Conservation (phyloP, 768 basidiomycete genomes). For the Mrakia hoshinonis region DNA sequence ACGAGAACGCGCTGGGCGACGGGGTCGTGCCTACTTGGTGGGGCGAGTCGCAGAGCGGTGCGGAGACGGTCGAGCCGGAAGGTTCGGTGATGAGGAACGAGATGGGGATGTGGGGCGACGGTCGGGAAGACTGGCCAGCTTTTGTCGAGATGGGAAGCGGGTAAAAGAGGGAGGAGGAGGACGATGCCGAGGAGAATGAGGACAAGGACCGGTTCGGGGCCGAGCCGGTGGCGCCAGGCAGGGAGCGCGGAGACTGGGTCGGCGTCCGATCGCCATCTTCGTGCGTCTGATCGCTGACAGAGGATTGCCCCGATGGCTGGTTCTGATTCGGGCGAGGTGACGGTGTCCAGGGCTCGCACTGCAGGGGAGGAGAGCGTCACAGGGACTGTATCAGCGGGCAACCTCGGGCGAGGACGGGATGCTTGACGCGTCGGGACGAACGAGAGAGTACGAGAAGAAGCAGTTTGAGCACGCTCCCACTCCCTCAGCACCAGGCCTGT, state of each 20-base stretch:
- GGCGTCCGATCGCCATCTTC: conserved; percentile 8
- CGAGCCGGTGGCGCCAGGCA: background rate
- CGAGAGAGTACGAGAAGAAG: conserved; percentile 19
- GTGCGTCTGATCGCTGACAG: background rate
- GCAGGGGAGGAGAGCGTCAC: background rate
- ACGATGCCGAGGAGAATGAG: background rate
- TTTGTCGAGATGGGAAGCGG: too few relatives aligned
- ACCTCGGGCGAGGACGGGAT: background rate
- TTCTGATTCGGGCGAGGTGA: background rate
- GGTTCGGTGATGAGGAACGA: conserved; percentile 8
- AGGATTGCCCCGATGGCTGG: background rate
- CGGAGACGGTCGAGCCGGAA: background rate
- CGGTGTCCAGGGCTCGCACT: background rate
- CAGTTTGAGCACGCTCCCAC: conserved; percentile 14
- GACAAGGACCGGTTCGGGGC: background rate
- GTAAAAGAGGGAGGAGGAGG: background rate
- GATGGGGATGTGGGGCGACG: background rate
- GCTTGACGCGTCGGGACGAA: background rate
- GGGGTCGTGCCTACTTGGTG: too few relatives aligned
- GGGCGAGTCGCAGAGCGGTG: too few relatives aligned
- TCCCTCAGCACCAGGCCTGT: conserved; percentile 7
- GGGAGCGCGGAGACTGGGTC: background rate
- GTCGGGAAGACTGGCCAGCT: background rate
- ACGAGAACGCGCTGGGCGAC: too few relatives aligned
- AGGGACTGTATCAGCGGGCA: too few relatives aligned